A percentile compares a stretch with the other conserved stretches of the same genome.
These are phyloP conservation scores for Aspergillus sergii DNA, from an alignment of 2,329 filamentous ascomycete species.

Conservation along the genomic window DNA sequence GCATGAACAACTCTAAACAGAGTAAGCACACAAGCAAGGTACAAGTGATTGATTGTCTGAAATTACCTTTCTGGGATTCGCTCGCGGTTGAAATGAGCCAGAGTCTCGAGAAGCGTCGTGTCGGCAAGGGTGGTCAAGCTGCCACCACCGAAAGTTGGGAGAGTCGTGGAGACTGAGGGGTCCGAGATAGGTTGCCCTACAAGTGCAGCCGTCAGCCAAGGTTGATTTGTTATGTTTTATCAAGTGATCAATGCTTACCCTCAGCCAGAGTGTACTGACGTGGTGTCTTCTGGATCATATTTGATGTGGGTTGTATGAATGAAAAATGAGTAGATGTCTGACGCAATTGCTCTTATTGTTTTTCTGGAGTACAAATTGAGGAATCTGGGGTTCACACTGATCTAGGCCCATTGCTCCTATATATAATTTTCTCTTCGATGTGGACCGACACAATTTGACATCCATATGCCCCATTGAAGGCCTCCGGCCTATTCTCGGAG, in stretches of 20 bases:
- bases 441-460: neutral
- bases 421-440: neutral
- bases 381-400: neutral
- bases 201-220: constrained; percentile 25
- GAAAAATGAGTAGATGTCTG: neutral
- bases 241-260: neutral
- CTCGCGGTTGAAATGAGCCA: constrained; percentile 65
- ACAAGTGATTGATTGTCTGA: neutral
- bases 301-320: neutral
- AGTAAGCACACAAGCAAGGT: neutral
- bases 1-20: constrained; percentile 57
- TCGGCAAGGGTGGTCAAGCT: constrained; percentile 56
- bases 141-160: constrained; percentile 30
- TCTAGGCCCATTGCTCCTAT: neutral
- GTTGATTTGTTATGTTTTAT: neutral
- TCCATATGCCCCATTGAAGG: neutral
- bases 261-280: constrained; percentile 1
- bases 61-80: constrained; percentile 59
- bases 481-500: neutral
- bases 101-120: constrained; percentile 63
- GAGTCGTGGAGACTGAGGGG: constrained; percentile 24
- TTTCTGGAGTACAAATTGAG: neutral
- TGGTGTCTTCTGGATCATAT: neutral
- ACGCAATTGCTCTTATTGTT: neutral
- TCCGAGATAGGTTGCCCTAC: constrained; percentile 30